Evolutionary conservation across 2,329 filamentous ascomycete genomes (phyloP), one percentile per base, ranked within the genome.

Genomic region (Huntiella bhutanensis): DNA sequence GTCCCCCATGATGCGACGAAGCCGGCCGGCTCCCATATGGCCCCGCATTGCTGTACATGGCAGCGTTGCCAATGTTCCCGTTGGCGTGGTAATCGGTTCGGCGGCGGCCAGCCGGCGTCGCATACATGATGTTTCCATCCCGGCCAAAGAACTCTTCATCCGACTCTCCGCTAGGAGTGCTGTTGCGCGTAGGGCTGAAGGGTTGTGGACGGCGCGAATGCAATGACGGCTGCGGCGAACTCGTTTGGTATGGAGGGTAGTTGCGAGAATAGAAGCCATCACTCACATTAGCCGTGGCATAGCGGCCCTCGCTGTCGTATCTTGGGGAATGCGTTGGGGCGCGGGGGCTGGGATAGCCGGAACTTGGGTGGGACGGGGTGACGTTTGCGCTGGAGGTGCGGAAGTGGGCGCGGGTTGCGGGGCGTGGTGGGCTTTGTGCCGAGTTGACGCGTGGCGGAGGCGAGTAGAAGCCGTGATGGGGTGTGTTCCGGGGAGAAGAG

Each of bases 221-320:
- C 63, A 62, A 39, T 19, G 40, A 64, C 56, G 61, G 57, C 53
- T 60, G 61, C 57, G 55, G 53, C 53, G 61, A 61, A 58, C 62
- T 62, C 57, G 60, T 62, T 53, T 64, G 61, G 57, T 46, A 46
- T 35, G 47, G 67, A 60, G 64, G 68, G 61, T 62, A 57, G 62
- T 69, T 69, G 56, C 62, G 62, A 57, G 61, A 55, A 56, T 60
- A 61, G 60, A 60, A 62, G 60, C 63, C 62, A 58, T 58, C 60
- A 76, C 72, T 76, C 72, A 76, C 72, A 75, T 75, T 72, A 64
- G 70, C 71, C 63, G 72, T 75, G 63, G 70, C 71, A 66, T 76
- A 76, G 58, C 72, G 65, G 60, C 72, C 72, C 58, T 66, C 68
- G 66, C 71, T 75, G 59, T 69, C 74, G 64, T 72, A 76, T 55